phyloP scores from a whole-genome alignment of 768 basidiomycete genomes.

The Tremella yokohamensis region DNA sequence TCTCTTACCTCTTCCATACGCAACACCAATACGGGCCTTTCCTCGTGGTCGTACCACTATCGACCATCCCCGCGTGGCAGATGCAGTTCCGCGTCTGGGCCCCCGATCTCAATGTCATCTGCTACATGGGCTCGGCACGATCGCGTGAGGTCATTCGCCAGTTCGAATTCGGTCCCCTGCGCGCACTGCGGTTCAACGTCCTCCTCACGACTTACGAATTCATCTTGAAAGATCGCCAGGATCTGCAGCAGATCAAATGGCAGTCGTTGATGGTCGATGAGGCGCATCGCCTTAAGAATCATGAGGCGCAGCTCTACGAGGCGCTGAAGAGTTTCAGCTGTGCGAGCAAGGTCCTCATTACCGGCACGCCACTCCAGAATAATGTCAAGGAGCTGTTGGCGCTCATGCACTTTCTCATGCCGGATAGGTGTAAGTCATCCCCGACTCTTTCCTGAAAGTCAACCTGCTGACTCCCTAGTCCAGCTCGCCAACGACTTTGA shows the following conservation, averaged over 20 bases:
- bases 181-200: slow-evolving; percentile 90
- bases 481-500: slow-evolving; percentile 93
- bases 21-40: slow-evolving; percentile 92
- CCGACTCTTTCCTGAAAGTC: not conserved
- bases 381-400: slow-evolving; percentile 97
- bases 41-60: slow-evolving; percentile 94
- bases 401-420: slow-evolving; percentile 99
- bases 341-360: slow-evolving; percentile 90
- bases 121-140: slow-evolving; percentile 84
- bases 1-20: slow-evolving; percentile 91
- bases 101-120: slow-evolving; percentile 92
- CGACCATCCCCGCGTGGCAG: slow-evolving; percentile 98
- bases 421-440: slow-evolving; percentile 77
- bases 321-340: slow-evolving; percentile 83
- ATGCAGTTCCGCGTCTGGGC: slow-evolving; percentile 91
- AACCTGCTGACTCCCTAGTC: slow-evolving; percentile 55
- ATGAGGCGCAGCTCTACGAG: slow-evolving; percentile 94
- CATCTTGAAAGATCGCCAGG: slow-evolving; percentile 80
- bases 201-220: slow-evolving; percentile 95
- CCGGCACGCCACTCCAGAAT: slow-evolving; percentile 96
- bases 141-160: slow-evolving; percentile 87
- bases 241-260: slow-evolving; percentile 93
- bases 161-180: slow-evolving; percentile 87
- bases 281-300: slow-evolving; percentile 98
- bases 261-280: slow-evolving; percentile 94